These are phyloP conservation scores for Rasamsonia emersonii DNA, from an alignment of 2,329 filamentous ascomycete species.

Conservation along the genomic window DNA sequence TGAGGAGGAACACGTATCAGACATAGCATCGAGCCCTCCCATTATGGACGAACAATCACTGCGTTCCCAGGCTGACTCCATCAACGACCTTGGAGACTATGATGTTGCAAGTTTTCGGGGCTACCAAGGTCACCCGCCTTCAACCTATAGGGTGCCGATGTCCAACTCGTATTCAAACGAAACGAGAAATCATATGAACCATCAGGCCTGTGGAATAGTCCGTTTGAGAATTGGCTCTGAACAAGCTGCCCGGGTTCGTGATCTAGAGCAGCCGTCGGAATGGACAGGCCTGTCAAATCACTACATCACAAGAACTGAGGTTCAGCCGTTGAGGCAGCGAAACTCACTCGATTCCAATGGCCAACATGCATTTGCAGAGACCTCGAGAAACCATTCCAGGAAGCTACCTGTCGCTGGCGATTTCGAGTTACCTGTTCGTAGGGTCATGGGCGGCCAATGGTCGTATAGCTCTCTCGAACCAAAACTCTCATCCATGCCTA, in stretches of 20 bases:
- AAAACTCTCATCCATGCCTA: too few species aligned
- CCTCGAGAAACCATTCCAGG: too few species aligned
- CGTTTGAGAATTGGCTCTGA: conserved; percentile 14
- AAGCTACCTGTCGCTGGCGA: too few species aligned
- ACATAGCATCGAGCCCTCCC: too few species aligned
- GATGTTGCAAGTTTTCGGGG: conserved; percentile 8
- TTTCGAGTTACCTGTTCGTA: conserved; percentile 6
- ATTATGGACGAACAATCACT: background rate
- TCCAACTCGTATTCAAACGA: background rate
- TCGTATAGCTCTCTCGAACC: conserved; percentile 9
- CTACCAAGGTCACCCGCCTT: conserved; percentile 4
- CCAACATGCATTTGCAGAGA: too few species aligned
- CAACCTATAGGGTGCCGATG: background rate
- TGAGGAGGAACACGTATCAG: too few species aligned
- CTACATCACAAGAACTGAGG: too few species aligned
- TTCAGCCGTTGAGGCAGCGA: too few species aligned
- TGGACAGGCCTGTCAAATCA: too few species aligned
- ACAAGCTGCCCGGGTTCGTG: conserved; percentile 15
- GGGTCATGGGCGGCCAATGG: conserved; percentile 11
- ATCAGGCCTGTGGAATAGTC: conserved; percentile 9
- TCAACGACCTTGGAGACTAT: conserved; percentile 8
- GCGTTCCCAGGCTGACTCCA: conserved; percentile 5
- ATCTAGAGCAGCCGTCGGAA: background rate
- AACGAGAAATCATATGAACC: background rate
- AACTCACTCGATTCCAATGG: too few species aligned